Conservation (phyloP, 2,329 filamentous ascomycete species). For the Pseudocercospora cruenta region DNA sequence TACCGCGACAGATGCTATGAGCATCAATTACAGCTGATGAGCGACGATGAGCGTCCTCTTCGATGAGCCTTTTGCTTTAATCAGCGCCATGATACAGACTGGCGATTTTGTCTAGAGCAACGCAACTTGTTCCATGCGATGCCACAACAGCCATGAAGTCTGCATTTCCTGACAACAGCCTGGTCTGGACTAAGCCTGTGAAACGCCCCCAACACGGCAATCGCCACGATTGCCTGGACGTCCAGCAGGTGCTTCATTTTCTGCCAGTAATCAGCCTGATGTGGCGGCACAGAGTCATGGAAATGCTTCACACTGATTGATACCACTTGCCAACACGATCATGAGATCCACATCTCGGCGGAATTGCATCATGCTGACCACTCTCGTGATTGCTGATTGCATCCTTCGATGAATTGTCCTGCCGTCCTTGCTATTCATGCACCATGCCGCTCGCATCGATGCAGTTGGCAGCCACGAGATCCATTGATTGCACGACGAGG, state of each 20-base stretch:
- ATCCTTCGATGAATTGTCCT: background rate
- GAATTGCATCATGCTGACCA: background rate
- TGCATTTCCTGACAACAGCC: background rate
- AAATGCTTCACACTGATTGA: background rate
- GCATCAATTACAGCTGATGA: no score
- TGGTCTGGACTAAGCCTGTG: background rate
- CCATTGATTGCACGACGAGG: background rate
- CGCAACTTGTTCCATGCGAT: background rate
- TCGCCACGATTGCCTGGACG: background rate
- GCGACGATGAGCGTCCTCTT: no score
- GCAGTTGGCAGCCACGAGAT: background rate
- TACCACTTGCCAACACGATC: background rate
- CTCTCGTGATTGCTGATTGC: background rate
- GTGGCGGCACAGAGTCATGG: background rate
- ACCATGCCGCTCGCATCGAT: background rate
- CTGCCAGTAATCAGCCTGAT: background rate
- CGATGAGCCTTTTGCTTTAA: no score
- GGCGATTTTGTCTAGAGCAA: background rate
- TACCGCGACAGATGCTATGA: no score
- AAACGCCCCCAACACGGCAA: background rate
- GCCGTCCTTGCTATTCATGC: background rate
- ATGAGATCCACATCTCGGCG: background rate
- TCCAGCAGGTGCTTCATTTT: background rate
- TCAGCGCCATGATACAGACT: no score
- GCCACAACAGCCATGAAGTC: background rate